A percentile compares a stretch with the other conserved stretches of the same genome.
Conservation (phyloP, 2,329 filamentous ascomycete genomes). For the Zymoseptoria ardabiliae region DNA sequence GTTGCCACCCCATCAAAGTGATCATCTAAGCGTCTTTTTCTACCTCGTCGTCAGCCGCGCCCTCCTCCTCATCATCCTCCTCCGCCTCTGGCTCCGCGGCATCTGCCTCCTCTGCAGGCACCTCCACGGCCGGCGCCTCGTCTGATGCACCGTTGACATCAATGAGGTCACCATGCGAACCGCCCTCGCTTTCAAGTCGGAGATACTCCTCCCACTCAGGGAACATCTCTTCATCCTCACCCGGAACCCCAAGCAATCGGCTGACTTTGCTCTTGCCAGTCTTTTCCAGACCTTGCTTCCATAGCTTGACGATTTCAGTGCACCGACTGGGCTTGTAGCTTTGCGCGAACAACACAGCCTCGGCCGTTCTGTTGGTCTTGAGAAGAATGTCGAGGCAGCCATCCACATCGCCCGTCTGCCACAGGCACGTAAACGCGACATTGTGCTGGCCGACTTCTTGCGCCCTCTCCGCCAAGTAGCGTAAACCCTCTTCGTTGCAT, state of each 20-base stretch:
- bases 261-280: slow-evolving; percentile 77
- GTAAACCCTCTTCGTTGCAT: slow-evolving; percentile 66
- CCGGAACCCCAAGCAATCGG: slow-evolving; percentile 74
- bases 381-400: slow-evolving; percentile 73
- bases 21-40: neutral
- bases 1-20: neutral
- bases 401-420: slow-evolving; percentile 77
- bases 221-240: slow-evolving; percentile 63
- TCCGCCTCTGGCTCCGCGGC: slow-evolving; percentile 9
- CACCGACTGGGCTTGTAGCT: slow-evolving; percentile 86
- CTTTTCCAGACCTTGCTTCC: slow-evolving; percentile 80
- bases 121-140: slow-evolving; percentile 8
- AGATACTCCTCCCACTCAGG: slow-evolving; percentile 94
- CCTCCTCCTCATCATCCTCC: slow-evolving; percentile 5
- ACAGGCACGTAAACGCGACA: slow-evolving; percentile 82
- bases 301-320: slow-evolving; percentile 59
- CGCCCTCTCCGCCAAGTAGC: slow-evolving; percentile 65
- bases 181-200: slow-evolving; percentile 67
- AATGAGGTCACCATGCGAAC: slow-evolving; percentile 35
- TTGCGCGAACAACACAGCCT: slow-evolving; percentile 86
- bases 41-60: slow-evolving; percentile 10
- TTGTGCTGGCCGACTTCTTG: slow-evolving; percentile 76
- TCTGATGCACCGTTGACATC: slow-evolving; percentile 32
- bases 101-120: slow-evolving; percentile 10
- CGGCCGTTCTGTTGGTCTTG: slow-evolving; percentile 70